These are phyloP conservation scores for Geotrichum bryndzae DNA, from an alignment of 1,139 yeast genomes.

Conservation along the genomic window DNA sequence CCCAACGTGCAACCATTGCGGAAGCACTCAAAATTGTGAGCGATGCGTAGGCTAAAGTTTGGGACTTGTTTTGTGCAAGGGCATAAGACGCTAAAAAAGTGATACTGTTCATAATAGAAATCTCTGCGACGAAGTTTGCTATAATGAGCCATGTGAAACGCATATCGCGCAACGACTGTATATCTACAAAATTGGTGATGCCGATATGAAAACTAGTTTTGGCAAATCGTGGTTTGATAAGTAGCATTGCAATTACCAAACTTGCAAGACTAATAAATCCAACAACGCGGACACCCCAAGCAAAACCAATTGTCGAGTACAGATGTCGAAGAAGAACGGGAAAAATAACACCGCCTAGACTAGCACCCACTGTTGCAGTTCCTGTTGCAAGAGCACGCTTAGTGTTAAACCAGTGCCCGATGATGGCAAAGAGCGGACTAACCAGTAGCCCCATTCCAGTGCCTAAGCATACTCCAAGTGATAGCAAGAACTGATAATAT, in stretches of 20 bases:
- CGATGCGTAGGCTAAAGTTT: slow-evolving; percentile 47
- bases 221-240: slow-evolving; percentile 33
- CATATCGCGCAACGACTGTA: slow-evolving; percentile 38
- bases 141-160: slow-evolving; percentile 40
- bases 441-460: slow-evolving; percentile 54
- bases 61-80: slow-evolving; percentile 47
- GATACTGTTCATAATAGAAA: slow-evolving; percentile 47
- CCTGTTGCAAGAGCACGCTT: slow-evolving; percentile 59
- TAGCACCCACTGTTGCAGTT: slow-evolving; percentile 61
- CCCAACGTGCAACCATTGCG: slow-evolving; percentile 53
- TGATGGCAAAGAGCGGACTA: slow-evolving; percentile 54
- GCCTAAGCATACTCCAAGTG: slow-evolving; percentile 53
- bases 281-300: slow-evolving; percentile 53
- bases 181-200: slow-evolving; percentile 20
- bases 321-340: slow-evolving; percentile 54
- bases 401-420: slow-evolving; percentile 56
- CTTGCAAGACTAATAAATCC: slow-evolving; percentile 47
- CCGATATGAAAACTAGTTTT: neutral
- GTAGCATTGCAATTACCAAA: slow-evolving; percentile 36
- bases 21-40: slow-evolving; percentile 49
- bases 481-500: slow-evolving; percentile 53
- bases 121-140: slow-evolving; percentile 48
- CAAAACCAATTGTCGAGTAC: slow-evolving; percentile 46
- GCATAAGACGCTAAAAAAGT: slow-evolving; percentile 56
- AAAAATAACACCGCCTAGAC: slow-evolving; percentile 59